A percentile compares a stretch with the other conserved stretches of the same genome.
phyloP scores from a whole-genome alignment of 2,329 filamentous ascomycete genomes.

The Coniochaeta sp. region DNA sequence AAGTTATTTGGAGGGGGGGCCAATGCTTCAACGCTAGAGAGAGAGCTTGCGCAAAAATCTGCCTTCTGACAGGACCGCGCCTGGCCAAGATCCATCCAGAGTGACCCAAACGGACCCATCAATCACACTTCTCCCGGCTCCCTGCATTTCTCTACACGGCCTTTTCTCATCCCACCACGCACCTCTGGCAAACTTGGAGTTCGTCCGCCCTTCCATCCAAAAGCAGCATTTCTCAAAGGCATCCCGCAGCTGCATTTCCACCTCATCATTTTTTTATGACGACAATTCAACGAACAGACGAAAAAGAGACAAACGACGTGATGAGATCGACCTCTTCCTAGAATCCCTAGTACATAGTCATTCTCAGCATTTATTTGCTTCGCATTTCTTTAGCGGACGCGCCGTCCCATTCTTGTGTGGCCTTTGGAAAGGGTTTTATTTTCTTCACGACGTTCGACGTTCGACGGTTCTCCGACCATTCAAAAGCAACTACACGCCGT shows the following conservation, averaged over 20 bases:
- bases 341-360: conserved; percentile 2
- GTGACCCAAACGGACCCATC: not conserved
- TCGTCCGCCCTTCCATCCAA: conserved; percentile 1
- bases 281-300: not conserved
- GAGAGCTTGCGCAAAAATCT: not conserved
- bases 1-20: not conserved
- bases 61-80: not conserved
- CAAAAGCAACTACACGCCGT: not conserved
- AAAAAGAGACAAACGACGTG: not conserved
- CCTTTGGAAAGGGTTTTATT: not conserved
- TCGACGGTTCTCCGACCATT: no score
- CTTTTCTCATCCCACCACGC: not conserved
- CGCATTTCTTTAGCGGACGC: not conserved
- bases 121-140: not conserved
- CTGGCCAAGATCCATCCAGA: not conserved
- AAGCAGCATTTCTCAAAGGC: not conserved
- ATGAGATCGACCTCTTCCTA: conserved; percentile 1
- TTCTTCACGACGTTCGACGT: not conserved
- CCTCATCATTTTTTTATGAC: not conserved
- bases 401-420: not conserved
- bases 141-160: not conserved
- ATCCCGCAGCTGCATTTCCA: not conserved
- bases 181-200: not conserved
- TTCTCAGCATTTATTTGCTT: conserved; percentile 2
- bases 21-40: not conserved